Base-by-base conservation (phyloP, 208 protist species). In the Acanthamoeba quina region DNA sequence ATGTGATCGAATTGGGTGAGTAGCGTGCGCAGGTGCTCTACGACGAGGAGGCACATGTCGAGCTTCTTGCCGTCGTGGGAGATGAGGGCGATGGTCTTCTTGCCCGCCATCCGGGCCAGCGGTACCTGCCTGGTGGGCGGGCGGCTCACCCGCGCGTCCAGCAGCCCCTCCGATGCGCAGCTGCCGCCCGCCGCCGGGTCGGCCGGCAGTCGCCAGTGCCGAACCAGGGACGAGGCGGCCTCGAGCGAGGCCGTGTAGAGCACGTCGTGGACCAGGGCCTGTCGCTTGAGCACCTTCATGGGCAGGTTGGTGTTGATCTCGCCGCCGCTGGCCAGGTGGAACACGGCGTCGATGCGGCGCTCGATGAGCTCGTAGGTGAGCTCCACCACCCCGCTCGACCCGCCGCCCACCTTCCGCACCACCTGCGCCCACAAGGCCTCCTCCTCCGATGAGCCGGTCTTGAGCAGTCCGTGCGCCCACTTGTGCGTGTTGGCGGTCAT, bases 1-100 rank as follows among this genome's bases (percentile, higher is more conserved):
- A 90, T 90, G 83, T 90, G 44, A 29, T 90, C 83, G 58, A 90
- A 90, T 26, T 60, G 41, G n/a, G 83, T 74, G 58, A 90, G 83
- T 5, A 90, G 83, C 4, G 37, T 90, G 4, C 58, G 52, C 11
- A 90, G 83, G 60, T 90, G 54, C 83, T 66, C 34, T 1, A 90
- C 83, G 2, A 72, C 83, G 24, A 90, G 83, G 58, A 90, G 83
- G 58, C 83, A 90, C 62, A 72, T 72, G 62, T 90, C 83, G 24
- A 90, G 83, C 37, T 90, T 90, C 83, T 90, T 90, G 37, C 58
- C 83, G 62, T 90, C 83, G 62, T 90, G 83, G 21, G 83, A 4
- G 31, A 90, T 90, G 58, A 90, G 83, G 15, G 83, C 83, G 29
- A 90, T 66, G 37, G 83, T 90, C 62, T 72, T 66, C 83, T 90